phyloP scores from a whole-genome alignment of 1,284 basidiomycete species.

The Serendipita sp. region DNA sequence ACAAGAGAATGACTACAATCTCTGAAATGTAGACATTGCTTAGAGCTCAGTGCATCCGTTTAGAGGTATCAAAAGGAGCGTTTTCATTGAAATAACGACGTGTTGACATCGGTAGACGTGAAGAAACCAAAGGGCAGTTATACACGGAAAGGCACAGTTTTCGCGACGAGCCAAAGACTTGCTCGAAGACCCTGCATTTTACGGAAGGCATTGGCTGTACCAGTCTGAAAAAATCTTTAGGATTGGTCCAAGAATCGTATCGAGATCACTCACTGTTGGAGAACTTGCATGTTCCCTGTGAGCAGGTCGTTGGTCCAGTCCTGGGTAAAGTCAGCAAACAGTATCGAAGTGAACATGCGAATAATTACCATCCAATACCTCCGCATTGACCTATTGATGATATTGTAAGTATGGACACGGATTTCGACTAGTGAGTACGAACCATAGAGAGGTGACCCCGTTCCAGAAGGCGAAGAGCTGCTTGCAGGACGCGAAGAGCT shows the following conservation, averaged over 20 bases:
- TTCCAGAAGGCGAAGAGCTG: not conserved
- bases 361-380: not conserved
- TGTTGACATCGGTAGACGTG: too few relatives aligned
- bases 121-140: too few relatives aligned
- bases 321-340: too few relatives aligned
- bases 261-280: not conserved
- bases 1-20: conserved; percentile 15
- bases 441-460: not conserved
- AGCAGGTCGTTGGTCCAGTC: not conserved
- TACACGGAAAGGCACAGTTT: too few relatives aligned
- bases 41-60: not conserved
- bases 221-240: not conserved
- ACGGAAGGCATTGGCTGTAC: not conserved
- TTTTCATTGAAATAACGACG: too few relatives aligned
- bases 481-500: not conserved
- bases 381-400: not conserved
- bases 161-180: too few relatives aligned
- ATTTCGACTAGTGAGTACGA: not conserved
- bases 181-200: not conserved
- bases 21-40: not conserved
- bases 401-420: not conserved
- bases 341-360: too few relatives aligned
- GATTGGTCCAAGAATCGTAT: not conserved
- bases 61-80: too few relatives aligned
- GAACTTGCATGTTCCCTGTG: not conserved